Evolutionary conservation across 768 basidiomycete species (phyloP), one percentile per base, ranked within the genome.

Genomic region (Auricularia cornea): DNA sequence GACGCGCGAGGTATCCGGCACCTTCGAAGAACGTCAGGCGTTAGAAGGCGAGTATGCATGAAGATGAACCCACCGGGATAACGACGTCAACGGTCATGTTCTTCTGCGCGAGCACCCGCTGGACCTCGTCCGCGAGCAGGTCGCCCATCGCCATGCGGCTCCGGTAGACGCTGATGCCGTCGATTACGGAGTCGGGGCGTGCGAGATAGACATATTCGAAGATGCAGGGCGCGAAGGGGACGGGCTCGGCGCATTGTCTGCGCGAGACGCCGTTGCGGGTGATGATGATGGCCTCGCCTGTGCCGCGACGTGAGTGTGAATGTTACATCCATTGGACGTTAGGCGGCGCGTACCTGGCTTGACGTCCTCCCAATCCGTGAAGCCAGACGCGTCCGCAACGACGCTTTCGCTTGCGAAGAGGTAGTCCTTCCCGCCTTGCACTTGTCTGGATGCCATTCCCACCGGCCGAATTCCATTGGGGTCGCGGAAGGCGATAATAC

Each of bases 71-170:
- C 66, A 89, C 92, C 20, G 97, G 97, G 71, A 99, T 98, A 66
- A 99, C 95, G 20, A 99, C 97, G 73, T 99, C 97, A 60, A 96
- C 86, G 23, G 80, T 79, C 52, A 95, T 76, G 44, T 87, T 81
- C 52, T 83, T 82, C 65, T 85, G 83, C 56, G 78, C 72, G 57
- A 99, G 78, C 48, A 94, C 84, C 28, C 83, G 81, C 71, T 83
- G 77, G 29, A 97, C 94, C 74, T 95, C 90, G 51, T 85, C 89
- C 1, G 95, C 96, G 59, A 99, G 83, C 4, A 88, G 85, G 72
- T 98, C 95, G 62, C 97, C 97, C 97, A 99, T 99, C 1, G 97
- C 94, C 97, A 98, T 98, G 41, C 97, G 88, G 71, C 92, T 91
- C 57, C 97, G 85, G 75, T 98, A 98, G 54, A 98, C 97, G 71